These are phyloP conservation scores for Vitis hybrid DNA, from an alignment of 177 flowering plant genomes.

Conservation along the genomic window DNA sequence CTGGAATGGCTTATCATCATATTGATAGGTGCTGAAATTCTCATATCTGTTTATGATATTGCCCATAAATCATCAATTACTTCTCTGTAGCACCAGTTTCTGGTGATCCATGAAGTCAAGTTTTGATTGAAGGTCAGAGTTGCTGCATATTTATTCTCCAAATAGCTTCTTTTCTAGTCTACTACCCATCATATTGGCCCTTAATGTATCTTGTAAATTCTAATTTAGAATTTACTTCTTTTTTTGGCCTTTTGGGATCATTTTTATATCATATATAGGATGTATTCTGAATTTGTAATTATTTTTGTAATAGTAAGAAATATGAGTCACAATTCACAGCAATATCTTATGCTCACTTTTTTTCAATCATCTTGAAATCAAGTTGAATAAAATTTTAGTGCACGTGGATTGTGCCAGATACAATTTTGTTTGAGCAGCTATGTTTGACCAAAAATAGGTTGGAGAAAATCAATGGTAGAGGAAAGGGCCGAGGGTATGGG, in stretches of 20 bases:
- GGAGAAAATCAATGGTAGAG: no score
- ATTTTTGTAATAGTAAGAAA: no score
- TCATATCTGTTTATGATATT: slow-evolving; percentile 75
- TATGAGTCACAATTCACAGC: no score
- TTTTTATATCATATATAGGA: neutral
- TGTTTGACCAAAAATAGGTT: no score
- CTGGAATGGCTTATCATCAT: slow-evolving; percentile 92
- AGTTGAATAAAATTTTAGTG: no score
- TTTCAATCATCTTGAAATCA: no score
- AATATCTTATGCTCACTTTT: no score
- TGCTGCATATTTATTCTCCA: slow-evolving; percentile 4
- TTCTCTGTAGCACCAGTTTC: slow-evolving; percentile 20
- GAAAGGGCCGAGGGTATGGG: no score
- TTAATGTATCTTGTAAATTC: neutral
- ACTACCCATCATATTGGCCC: neutral
- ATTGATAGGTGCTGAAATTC: slow-evolving; percentile 78
- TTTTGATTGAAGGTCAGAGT: slow-evolving; percentile 5
- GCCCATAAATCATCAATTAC: slow-evolving; percentile 50
- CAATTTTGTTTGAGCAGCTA: no score
- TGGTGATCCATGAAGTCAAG: neutral
- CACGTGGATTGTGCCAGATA: no score
- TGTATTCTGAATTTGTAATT: neutral
- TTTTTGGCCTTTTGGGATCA: no score
- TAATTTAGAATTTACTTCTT: neutral
- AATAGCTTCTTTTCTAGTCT: neutral